Conservation (phyloP, 371 early-diverging fungal species). For the Lichtheimia corymbifera region DNA sequence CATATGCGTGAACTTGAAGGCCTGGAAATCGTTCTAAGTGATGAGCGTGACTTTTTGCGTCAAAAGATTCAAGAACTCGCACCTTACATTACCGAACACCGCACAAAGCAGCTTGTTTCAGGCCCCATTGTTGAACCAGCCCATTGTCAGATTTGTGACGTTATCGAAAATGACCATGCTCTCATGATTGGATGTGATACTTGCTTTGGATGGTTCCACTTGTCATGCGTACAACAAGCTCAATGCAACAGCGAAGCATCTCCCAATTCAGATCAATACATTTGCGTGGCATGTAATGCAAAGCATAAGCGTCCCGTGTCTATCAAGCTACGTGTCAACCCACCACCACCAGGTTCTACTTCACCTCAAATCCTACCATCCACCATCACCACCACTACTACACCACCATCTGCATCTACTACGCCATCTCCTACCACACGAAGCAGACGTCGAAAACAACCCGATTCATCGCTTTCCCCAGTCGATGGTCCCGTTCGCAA, state of each 20-base stretch:
- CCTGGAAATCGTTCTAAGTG: constrained; percentile 49
- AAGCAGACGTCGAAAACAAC: background rate
- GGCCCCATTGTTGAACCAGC: background rate
- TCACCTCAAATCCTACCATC: background rate
- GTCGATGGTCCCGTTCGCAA: background rate
- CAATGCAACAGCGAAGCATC: constrained; percentile 11
- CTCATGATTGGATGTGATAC: constrained; percentile 61
- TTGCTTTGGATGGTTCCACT: constrained; percentile 64
- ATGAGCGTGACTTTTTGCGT: constrained; percentile 47
- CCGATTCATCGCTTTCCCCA: background rate
- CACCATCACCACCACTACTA: background rate
- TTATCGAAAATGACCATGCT: constrained; percentile 1
- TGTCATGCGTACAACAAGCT: constrained; percentile 44
- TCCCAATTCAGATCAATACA: constrained; percentile 22
- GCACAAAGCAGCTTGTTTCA: constrained; percentile 5
- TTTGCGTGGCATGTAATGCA: constrained; percentile 17
- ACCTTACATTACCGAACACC: constrained; percentile 12
- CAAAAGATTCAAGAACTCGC: constrained; percentile 42
- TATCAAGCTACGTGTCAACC: constrained; percentile 13
- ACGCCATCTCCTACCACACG: background rate
- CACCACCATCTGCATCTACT: background rate
- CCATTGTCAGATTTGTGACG: background rate
- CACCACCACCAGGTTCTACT: background rate
- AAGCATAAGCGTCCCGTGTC: background rate
- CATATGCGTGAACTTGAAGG: constrained; percentile 63